phyloP scores from a whole-genome alignment of 2,329 filamentous ascomycete species.

The Botryotinia narcissicola region DNA sequence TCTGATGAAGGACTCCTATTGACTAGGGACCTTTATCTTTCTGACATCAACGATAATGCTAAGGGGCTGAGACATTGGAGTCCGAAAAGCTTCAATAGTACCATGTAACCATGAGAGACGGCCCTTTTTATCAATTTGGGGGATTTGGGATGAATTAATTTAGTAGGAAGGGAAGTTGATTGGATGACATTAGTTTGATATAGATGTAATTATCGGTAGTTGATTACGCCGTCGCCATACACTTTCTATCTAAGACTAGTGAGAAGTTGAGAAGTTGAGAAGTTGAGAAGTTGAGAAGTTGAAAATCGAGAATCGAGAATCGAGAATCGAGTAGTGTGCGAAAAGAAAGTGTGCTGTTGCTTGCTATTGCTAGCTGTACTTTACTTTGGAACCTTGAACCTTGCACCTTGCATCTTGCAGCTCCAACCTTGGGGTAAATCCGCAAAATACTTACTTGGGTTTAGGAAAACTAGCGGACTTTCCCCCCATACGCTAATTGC shows the following conservation, averaged over 20 bases:
- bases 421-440: not conserved
- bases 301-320: too few relatives aligned
- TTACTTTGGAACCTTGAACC: not conserved
- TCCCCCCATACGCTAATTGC: not conserved
- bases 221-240: not conserved
- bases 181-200: not conserved
- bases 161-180: not conserved
- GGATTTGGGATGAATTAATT: not conserved
- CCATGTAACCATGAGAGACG: constrained; percentile 16
- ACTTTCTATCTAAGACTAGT: not conserved
- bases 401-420: not conserved
- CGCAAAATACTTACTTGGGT: not conserved
- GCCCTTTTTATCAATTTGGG: constrained; percentile 2
- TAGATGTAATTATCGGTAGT: constrained; percentile 4
- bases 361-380: not conserved
- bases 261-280: not conserved
- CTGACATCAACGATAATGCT: constrained; percentile 4
- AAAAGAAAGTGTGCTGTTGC: not conserved
- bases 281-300: not conserved
- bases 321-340: not conserved
- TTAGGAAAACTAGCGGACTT: not conserved
- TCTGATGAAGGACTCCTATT: not conserved
- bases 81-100: constrained; percentile 15
- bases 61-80: constrained; percentile 21
- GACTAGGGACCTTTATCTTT: not conserved